Percentiles rank a stretch among this genome's conserved stretches.
phyloP scores from a whole-genome alignment of 345 rosid genomes.

The Nephelium lappaceum region DNA sequence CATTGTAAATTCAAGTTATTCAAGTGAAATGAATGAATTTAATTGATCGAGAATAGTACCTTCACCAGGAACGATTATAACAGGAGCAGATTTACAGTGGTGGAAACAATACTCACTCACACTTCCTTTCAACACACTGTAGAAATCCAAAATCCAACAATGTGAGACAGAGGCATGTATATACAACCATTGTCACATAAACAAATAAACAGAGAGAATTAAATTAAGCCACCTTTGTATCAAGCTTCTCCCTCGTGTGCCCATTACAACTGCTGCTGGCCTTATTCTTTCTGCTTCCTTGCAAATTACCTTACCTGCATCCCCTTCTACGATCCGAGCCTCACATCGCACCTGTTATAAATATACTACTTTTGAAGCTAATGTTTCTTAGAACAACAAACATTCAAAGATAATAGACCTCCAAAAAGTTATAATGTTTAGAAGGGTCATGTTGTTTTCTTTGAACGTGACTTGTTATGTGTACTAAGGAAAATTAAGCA shows the following conservation, averaged over 20 bases:
- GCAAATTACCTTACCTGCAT: slow-evolving; percentile 76
- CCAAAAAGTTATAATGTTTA: not conserved
- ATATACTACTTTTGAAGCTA: slow-evolving; percentile 5
- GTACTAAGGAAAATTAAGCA: too few species aligned
- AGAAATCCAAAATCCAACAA: slow-evolving; percentile 1
- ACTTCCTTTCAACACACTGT: slow-evolving; percentile 81
- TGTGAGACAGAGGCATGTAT: not conserved
- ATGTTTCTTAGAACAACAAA: slow-evolving; percentile 2
- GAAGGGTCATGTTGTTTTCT: not conserved
- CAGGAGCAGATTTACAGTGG: slow-evolving; percentile 79
- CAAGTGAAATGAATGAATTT: not conserved
- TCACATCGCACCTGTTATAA: slow-evolving; percentile 54
- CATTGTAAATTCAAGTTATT: not conserved
- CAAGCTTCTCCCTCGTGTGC: slow-evolving; percentile 85
- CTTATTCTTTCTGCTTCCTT: slow-evolving; percentile 75
- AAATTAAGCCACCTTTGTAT: slow-evolving; percentile 58
- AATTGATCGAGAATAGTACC: slow-evolving; percentile 39
- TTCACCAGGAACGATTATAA: slow-evolving; percentile 78
- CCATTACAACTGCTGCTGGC: slow-evolving; percentile 92
- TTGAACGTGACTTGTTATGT: too few species aligned
- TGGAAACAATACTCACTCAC: slow-evolving; percentile 82
- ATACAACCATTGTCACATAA: not conserved
- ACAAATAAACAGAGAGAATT: not conserved
- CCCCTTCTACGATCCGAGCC: slow-evolving; percentile 83
- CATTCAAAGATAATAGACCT: not conserved